phyloP scores from a whole-genome alignment of 2,329 filamentous ascomycete genomes.

The Ascochyta clinopodiicola region DNA sequence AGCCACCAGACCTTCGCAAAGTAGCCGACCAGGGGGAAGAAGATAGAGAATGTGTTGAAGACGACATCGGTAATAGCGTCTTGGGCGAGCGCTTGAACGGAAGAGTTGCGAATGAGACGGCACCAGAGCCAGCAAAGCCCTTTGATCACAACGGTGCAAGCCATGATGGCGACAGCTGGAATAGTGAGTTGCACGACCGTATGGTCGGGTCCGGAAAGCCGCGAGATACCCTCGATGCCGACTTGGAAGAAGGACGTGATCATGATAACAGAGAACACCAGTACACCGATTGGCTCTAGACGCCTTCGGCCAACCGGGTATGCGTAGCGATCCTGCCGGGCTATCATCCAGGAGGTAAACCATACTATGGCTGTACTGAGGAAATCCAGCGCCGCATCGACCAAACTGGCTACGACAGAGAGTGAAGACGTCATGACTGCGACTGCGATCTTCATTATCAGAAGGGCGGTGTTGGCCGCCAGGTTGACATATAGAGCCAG shows the following conservation, averaged over 20 bases:
- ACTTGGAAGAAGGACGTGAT: slow-evolving; percentile 85
- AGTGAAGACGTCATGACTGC: slow-evolving; percentile 80
- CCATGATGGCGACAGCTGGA: slow-evolving; percentile 80
- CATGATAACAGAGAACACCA: slow-evolving; percentile 85
- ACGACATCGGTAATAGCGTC: slow-evolving; percentile 78
- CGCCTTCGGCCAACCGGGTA: slow-evolving; percentile 81
- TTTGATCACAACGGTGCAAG: slow-evolving; percentile 81
- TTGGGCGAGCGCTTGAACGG: slow-evolving; percentile 78
- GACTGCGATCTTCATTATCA: slow-evolving; percentile 78
- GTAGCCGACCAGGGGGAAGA: slow-evolving; percentile 83
- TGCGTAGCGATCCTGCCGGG: slow-evolving; percentile 73
- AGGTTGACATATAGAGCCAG: slow-evolving; percentile 88
- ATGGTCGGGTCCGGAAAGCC: slow-evolving; percentile 67
- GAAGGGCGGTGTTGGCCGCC: slow-evolving; percentile 74
- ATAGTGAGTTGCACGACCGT: slow-evolving; percentile 74
- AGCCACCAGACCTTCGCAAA: slow-evolving; percentile 83
- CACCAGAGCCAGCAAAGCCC: slow-evolving; percentile 86
- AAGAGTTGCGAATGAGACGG: slow-evolving; percentile 82
- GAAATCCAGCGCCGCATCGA: slow-evolving; percentile 82
- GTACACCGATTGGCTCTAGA: slow-evolving; percentile 78
- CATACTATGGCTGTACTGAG: slow-evolving; percentile 82
- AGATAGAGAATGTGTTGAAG: slow-evolving; percentile 88
- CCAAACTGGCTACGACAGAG: slow-evolving; percentile 79
- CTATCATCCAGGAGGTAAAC: slow-evolving; percentile 76
- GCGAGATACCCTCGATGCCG: slow-evolving; percentile 71